phyloP scores from a whole-genome alignment of 441 rosid species.

The Gossypium schwendimanii region DNA sequence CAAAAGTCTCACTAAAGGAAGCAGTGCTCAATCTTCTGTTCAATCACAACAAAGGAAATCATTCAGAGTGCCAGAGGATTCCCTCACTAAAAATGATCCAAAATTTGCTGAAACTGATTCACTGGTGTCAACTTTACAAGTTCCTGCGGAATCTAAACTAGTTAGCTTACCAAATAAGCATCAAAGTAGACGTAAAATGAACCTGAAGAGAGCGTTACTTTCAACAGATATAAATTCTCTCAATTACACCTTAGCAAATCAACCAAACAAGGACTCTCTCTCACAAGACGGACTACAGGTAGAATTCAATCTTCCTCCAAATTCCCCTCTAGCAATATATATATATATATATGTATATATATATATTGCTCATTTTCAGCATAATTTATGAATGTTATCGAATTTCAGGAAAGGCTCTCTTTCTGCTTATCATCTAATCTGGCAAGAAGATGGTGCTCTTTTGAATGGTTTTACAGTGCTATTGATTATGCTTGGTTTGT shows the following conservation, averaged over 20 bases:
- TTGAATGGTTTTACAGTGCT: constrained; percentile 97
- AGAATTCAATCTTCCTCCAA: constrained; percentile 10
- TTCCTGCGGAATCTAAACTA: constrained; percentile 33
- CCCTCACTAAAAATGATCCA: constrained; percentile 34
- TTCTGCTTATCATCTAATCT: constrained; percentile 55
- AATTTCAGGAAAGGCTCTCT: constrained; percentile 62
- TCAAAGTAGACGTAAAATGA: constrained; percentile 61
- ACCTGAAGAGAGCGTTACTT: constrained; percentile 35
- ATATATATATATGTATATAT: too few relatives aligned
- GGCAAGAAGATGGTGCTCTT: constrained; percentile 77
- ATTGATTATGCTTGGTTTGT: constrained; percentile 99
- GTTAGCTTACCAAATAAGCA: constrained; percentile 35
- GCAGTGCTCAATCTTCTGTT: constrained; percentile 32
- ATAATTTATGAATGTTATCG: constrained; percentile 14
- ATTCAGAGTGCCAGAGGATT: constrained; percentile 30
- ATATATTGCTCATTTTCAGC: neutral
- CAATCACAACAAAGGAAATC: constrained; percentile 45
- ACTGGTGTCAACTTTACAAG: constrained; percentile 32
- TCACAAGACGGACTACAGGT: constrained; percentile 50
- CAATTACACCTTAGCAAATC: constrained; percentile 31
- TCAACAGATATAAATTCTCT: constrained; percentile 33
- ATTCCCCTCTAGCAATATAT: neutral
- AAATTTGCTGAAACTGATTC: constrained; percentile 30
- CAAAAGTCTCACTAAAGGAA: constrained; percentile 34
- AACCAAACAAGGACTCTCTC: constrained; percentile 20